phyloP scores from a whole-genome alignment of 768 basidiomycete genomes.

The Suillus bovinus region DNA sequence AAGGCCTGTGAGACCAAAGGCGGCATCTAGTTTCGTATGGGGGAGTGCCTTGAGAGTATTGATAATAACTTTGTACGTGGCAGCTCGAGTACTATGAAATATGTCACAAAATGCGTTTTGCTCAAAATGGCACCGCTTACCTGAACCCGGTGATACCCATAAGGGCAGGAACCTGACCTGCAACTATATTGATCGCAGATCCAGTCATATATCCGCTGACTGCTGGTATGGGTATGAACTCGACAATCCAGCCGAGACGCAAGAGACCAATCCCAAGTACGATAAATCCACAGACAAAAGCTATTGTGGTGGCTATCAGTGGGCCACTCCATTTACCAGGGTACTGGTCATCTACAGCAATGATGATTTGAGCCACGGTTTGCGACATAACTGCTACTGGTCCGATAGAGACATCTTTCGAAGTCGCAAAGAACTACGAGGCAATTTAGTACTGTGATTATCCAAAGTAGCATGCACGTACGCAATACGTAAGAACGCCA shows the following conservation, averaged over 20 bases:
- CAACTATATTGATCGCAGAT: slow-evolving; percentile 90
- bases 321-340: slow-evolving; percentile 63
- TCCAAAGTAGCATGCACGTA: slow-evolving; percentile 36
- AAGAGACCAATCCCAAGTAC: slow-evolving; percentile 88
- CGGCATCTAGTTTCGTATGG: slow-evolving; percentile 74
- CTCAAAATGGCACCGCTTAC: slow-evolving; percentile 41
- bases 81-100: slow-evolving; percentile 69
- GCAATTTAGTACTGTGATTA: not conserved
- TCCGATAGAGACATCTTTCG: slow-evolving; percentile 99
- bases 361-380: slow-evolving; percentile 79
- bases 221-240: slow-evolving; percentile 87
- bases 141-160: slow-evolving; percentile 87
- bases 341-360: slow-evolving; percentile 52
- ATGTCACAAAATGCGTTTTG: slow-evolving; percentile 9
- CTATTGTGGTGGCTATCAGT: slow-evolving; percentile 80
- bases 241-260: slow-evolving; percentile 90
- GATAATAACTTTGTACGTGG: slow-evolving; percentile 88
- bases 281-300: slow-evolving; percentile 89
- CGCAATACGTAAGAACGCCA: slow-evolving; percentile 82
- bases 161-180: slow-evolving; percentile 85
- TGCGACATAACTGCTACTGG: slow-evolving; percentile 99
- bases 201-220: slow-evolving; percentile 96
- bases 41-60: slow-evolving; percentile 87
- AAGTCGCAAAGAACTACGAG: slow-evolving; percentile 87
- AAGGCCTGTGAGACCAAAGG: slow-evolving; percentile 83